Percentiles rank a stretch among this genome's conserved stretches.
These are phyloP conservation scores for Cutaneotrichosporon sp. DNA, from an alignment of 1,284 basidiomycete genomes.

Conservation along the genomic window DNA sequence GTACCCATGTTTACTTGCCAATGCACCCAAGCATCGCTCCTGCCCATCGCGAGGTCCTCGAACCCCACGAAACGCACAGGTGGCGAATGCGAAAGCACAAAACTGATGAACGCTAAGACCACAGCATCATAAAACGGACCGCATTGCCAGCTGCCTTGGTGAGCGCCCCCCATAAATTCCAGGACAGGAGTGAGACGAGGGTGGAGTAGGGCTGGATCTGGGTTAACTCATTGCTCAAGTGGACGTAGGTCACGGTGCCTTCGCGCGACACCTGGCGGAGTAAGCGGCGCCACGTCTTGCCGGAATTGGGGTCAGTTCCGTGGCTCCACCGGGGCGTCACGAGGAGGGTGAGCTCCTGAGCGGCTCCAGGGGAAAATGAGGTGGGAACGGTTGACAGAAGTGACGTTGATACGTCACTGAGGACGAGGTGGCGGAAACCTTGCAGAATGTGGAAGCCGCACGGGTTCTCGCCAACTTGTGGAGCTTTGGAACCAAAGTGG, in stretches of 20 bases:
- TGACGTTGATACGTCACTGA: background rate
- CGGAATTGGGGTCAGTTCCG: no score
- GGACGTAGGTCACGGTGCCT: background rate
- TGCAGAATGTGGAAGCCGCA: background rate
- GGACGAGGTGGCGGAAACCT: background rate
- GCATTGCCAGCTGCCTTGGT: background rate
- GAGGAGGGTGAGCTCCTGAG: no score
- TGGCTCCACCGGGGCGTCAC: no score
- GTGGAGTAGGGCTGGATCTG: background rate
- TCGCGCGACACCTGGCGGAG: background rate
- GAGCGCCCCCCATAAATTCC: background rate
- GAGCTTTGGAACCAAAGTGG: background rate
- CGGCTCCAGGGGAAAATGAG: background rate
- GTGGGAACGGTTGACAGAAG: background rate
- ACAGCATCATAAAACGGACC: background rate
- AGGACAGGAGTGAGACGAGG: background rate
- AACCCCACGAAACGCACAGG: background rate
- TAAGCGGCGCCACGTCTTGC: background rate
- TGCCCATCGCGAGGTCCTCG: background rate
- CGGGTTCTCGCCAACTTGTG: background rate
- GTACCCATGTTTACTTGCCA: no score
- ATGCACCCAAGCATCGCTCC: no score
- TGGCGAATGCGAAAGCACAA: background rate
- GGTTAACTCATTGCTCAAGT: background rate
- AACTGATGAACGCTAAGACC: background rate